Evolutionary conservation across 805 yeast species (phyloP).

Genomic region (Monosporozyma solicola): DNA sequence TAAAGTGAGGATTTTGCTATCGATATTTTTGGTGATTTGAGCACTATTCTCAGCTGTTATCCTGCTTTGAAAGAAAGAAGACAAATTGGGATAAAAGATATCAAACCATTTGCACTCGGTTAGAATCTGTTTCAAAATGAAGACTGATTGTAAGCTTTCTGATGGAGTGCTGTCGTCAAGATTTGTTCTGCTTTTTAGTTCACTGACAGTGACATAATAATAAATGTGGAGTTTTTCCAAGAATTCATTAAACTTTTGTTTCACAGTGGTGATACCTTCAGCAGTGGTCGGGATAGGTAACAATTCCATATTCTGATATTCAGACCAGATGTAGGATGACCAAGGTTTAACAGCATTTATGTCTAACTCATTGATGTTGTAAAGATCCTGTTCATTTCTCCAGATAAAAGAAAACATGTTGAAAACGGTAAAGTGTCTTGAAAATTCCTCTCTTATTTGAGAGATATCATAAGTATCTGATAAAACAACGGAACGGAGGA

Average conservation of each 20-base stretch:
- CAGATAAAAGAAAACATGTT: constrained; percentile 10
- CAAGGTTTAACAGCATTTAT: constrained; percentile 7
- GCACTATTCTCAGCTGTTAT: neutral
- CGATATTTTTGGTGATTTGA: too few species aligned
- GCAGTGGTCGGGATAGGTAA: constrained; percentile 5
- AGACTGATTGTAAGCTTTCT: neutral
- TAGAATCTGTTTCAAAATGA: constrained; percentile 10
- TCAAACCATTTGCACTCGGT: constrained; percentile 9
- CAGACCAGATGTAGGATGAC: constrained; percentile 17
- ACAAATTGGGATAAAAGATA: constrained; percentile 16
- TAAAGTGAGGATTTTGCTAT: neutral
- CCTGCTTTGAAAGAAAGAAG: constrained; percentile 1
- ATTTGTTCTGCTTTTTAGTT: constrained; percentile 9
- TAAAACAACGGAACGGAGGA: constrained; percentile 14
- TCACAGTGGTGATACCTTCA: constrained; percentile 8
- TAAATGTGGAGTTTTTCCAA: constrained; percentile 11
- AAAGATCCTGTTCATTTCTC: neutral
- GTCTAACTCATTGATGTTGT: neutral
- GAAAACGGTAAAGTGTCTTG: constrained; percentile 16
- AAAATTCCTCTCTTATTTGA: constrained; percentile 17
- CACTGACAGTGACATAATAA: constrained; percentile 10
- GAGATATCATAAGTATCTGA: constrained; percentile 7
- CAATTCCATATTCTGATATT: constrained; percentile 6
- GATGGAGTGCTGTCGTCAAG: neutral
- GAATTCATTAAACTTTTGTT: constrained; percentile 14